Conservation (phyloP, 768 basidiomycete species). For the Termitomyces titanicus region DNA sequence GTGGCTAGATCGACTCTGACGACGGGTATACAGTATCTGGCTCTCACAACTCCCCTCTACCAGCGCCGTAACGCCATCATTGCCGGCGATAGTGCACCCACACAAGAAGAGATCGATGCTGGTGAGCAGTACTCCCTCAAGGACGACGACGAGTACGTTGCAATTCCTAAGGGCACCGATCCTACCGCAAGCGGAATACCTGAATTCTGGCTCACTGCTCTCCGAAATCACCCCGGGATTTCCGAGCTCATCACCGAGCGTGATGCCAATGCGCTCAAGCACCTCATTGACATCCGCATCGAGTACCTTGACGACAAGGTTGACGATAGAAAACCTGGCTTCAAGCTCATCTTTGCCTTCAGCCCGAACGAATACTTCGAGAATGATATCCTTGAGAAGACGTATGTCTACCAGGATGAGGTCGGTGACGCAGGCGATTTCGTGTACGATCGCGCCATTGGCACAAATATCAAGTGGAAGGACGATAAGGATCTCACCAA, state of each 20-base stretch:
- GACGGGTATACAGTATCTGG: constrained; percentile 52
- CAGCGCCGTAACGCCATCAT: constrained; percentile 84
- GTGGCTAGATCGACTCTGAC: not conserved
- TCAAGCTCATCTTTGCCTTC: constrained; percentile 87
- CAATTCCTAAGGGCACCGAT: constrained; percentile 51
- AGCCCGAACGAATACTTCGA: constrained; percentile 83
- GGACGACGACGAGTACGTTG: constrained; percentile 68
- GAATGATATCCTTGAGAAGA: constrained; percentile 83
- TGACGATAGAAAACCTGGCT: constrained; percentile 75
- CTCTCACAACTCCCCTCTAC: constrained; percentile 79
- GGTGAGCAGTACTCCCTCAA: constrained; percentile 73
- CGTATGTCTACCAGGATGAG: constrained; percentile 89
- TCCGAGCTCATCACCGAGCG: constrained; percentile 90
- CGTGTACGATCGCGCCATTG: constrained; percentile 91
- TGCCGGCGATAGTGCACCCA: constrained; percentile 68
- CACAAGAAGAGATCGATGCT: constrained; percentile 76
- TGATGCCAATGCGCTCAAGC: constrained; percentile 82
- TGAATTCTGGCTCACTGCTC: constrained; percentile 97
- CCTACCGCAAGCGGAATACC: constrained; percentile 60
- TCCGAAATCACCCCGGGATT: constrained; percentile 87
- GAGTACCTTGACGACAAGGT: constrained; percentile 60
- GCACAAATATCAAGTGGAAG: constrained; percentile 96
- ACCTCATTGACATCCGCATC: constrained; percentile 75
- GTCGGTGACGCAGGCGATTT: constrained; percentile 97
- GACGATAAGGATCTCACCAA: constrained; percentile 97